Evolutionary conservation across 805 yeast species (phyloP), one percentile per base, ranked within the genome.

Genomic region (Metschnikowia chrysomelidarum): DNA sequence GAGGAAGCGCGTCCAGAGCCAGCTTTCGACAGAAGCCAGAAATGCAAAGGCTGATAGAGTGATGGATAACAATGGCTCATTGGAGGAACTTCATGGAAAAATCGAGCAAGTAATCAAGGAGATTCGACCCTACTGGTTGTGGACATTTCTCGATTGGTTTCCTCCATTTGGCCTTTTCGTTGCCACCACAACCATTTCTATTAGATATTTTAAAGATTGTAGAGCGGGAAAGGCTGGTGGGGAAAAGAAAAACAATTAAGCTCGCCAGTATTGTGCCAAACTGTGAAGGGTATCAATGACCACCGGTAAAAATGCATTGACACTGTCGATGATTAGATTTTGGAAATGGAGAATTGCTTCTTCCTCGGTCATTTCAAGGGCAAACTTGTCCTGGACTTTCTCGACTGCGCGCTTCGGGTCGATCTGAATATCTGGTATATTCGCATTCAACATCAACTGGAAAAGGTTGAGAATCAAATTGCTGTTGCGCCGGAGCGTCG

Each of bases 231-330:
- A 16, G 27, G 23, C 21, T 2, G 17, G 6, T 9, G n/a, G 24
- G 18, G n/a, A 29, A 10, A 9, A n/a, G 11, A 18, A 27, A 27
- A 3, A 3, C 15, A n/a, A 12, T 23, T 43, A 91, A 0, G 97
- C 88, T 42, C 98, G 68, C 98, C 98, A 94, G 56, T 93, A 93
- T 56, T 93, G 99, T 0, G 99, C 97, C 56, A 93, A 71, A 61
- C 91, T 87, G 59, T 93, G 99, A 34, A 93, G 64, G 45, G 96
- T 78, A 54, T 93, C 99, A 36, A 93, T 93, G 12, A 94, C 96
- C 54, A 89, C 89, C 0, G 98, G 98, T 40, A 91, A 59, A 40
- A 93, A 76, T 0, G 98, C 98, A 55, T 79, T 86, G 12, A 93
- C 97, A 62, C 96, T 86, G 50, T 87, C 96, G 51, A 87, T 91